Percentiles rank a stretch among this genome's conserved stretches.
phyloP scores from a whole-genome alignment of 495 filamentous ascomycete genomes.

The Peziza echinospora region DNA sequence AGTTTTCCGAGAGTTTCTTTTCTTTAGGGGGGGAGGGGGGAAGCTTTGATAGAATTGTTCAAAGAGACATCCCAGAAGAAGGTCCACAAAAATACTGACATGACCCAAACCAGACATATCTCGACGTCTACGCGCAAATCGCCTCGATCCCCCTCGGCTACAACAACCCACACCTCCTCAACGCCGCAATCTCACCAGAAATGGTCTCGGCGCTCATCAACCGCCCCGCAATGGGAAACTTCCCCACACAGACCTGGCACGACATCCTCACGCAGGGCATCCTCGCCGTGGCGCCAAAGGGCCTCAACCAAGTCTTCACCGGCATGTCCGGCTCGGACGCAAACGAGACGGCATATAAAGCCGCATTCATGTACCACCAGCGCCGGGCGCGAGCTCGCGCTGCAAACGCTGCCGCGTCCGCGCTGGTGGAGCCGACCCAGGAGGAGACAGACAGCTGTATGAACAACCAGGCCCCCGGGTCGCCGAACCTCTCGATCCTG shows the following conservation, averaged over 20 bases:
- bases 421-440: conserved; percentile 69
- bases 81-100: too few relatives aligned
- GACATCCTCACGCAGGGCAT: conserved; percentile 68
- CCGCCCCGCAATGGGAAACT: conserved; percentile 87
- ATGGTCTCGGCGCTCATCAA: conserved; percentile 78
- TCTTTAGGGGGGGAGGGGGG: neutral
- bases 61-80: neutral
- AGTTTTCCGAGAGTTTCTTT: conserved; percentile 2
- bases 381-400: conserved; percentile 70
- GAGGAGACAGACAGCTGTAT: conserved; percentile 62
- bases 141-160: conserved; percentile 95
- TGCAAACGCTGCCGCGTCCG: too few relatives aligned
- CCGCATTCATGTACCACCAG: conserved; percentile 92
- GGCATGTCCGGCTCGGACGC: conserved; percentile 89
- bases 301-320: conserved; percentile 90
- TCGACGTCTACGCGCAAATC: conserved; percentile 54
- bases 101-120: too few relatives aligned
- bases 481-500: conserved; percentile 70
- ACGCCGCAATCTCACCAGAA: conserved; percentile 48
- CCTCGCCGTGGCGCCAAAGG: conserved; percentile 72
- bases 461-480: conserved; percentile 65
- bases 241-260: conserved; percentile 79
- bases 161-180: conserved; percentile 66
- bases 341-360: conserved; percentile 98
- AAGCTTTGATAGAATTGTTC: neutral